Evolutionary conservation across 2,329 filamentous ascomycete genomes (phyloP), one percentile per base, ranked within the genome.

Genomic region (Exophiala sp.): DNA sequence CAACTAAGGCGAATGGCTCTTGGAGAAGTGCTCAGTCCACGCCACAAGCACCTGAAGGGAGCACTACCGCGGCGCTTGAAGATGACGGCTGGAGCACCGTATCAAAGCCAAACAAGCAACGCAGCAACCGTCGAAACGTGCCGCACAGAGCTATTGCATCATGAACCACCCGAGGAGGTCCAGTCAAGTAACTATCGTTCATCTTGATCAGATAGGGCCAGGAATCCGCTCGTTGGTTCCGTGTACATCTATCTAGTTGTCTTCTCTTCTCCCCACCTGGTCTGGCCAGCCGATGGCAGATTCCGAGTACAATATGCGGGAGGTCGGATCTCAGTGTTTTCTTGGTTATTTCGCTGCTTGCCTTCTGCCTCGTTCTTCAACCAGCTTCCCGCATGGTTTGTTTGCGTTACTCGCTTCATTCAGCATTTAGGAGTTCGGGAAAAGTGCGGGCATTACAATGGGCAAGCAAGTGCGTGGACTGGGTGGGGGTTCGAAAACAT

Each of bases 21-120:
- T 73, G 69, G 71, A 66, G 70, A 57, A 63, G 58, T 39, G 56
- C 44, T 29, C 46, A 46, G 19, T 44, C 42, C 21, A n/a, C n/a
- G n/a, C 32, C 45, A 23, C 55, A 48, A 44, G 34, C 60, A 24
- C 60, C 66, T 42, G 60, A 64, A 43, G 59, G 63, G 27, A 57
- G 65, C 40, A 59, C 65, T 14, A 59, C 62, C 1, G 53, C 59
- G 18, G 58, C 63, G 45, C 63, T 63, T 34, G 70, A 73, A 40
- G 68, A 73, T 42, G 71, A 73, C 46, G 71, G 71, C 56, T 74
- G 71, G 71, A 74, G 70, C 64, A 74, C 71, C 13, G 71, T 73
- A 50, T 65, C 67, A 55, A 62, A 61, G 45, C 57, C 51, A 7
- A 63, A 68, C 50, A 70, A 66, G 58, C 66, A 65, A 60, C 69